A percentile compares a stretch with the other conserved stretches of the same genome.
Conservation (phyloP, 2,329 filamentous ascomycete genomes). For the Alternaria arbusti region DNA sequence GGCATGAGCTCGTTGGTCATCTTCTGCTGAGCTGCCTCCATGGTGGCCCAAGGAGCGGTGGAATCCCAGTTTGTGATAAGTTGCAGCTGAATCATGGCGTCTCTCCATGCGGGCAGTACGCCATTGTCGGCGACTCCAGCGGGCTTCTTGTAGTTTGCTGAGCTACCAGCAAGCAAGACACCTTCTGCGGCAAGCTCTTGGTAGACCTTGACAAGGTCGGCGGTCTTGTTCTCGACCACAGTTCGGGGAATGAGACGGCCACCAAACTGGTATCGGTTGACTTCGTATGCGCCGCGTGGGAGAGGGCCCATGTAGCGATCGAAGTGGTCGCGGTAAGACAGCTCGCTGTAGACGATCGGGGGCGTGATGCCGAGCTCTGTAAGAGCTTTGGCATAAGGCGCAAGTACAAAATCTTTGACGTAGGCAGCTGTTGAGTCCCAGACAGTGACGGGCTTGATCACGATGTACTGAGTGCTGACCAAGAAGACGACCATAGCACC, state of each 20-base stretch:
- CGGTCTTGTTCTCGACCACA: slow-evolving; percentile 23
- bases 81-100: slow-evolving; percentile 25
- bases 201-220: slow-evolving; percentile 18
- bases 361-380: slow-evolving; percentile 23
- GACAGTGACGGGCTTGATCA: slow-evolving; percentile 9
- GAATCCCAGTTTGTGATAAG: slow-evolving; percentile 30
- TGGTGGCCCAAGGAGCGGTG: slow-evolving; percentile 15
- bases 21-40: slow-evolving; percentile 13
- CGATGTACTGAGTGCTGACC: slow-evolving; percentile 15
- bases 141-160: slow-evolving; percentile 23
- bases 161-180: slow-evolving; percentile 23
- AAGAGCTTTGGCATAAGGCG: slow-evolving; percentile 31
- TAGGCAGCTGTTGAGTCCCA: slow-evolving; percentile 15
- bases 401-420: slow-evolving; percentile 26
- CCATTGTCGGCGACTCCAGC: slow-evolving; percentile 21
- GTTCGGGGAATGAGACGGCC: slow-evolving; percentile 26
- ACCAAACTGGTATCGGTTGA: slow-evolving; percentile 28
- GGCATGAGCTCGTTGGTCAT: slow-evolving; percentile 35
- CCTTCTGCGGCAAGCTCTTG: slow-evolving; percentile 18
- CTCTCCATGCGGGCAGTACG: slow-evolving; percentile 34
- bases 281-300: slow-evolving; percentile 25
- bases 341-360: slow-evolving; percentile 25
- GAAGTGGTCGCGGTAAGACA: slow-evolving; percentile 34
- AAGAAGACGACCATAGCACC: slow-evolving; percentile 29
- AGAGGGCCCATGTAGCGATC: slow-evolving; percentile 34